Percentiles rank a stretch among this genome's conserved stretches.
Conservation (phyloP, 768 basidiomycete species). For the Termitomyces eurrhizus region DNA sequence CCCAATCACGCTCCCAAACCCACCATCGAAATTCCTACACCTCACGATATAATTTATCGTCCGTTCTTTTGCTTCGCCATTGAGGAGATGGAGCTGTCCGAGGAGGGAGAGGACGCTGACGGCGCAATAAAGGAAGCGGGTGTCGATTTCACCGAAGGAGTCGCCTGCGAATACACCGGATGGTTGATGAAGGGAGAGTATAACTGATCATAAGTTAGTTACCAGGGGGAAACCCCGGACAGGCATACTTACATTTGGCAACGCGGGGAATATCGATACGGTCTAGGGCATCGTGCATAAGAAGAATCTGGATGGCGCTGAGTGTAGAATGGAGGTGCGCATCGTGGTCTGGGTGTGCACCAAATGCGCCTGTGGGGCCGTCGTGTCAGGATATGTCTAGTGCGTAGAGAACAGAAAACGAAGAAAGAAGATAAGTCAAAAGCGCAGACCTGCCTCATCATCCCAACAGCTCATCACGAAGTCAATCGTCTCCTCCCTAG, state of each 20-base stretch:
- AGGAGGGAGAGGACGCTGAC: constrained; percentile 80
- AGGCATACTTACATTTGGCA: constrained; percentile 56
- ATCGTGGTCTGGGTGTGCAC: constrained; percentile 91
- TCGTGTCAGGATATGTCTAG: constrained; percentile 1
- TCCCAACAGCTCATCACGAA: constrained; percentile 98
- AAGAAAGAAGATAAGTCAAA: constrained; percentile 3
- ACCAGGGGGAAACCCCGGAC: neutral
- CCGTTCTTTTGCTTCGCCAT: constrained; percentile 58
- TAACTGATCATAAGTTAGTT: constrained; percentile 45
- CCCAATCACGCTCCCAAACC: constrained; percentile 79
- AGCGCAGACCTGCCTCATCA: constrained; percentile 66
- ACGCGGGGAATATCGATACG: constrained; percentile 67
- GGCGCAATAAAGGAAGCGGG: constrained; percentile 89
- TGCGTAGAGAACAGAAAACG: neutral
- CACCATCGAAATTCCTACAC: constrained; percentile 95
- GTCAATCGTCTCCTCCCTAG: constrained; percentile 77
- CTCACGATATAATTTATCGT: constrained; percentile 67
- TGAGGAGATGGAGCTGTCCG: constrained; percentile 65
- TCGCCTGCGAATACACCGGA: constrained; percentile 92
- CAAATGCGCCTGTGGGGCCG: constrained; percentile 69
- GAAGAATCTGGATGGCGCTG: constrained; percentile 89
- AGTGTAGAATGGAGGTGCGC: constrained; percentile 83
- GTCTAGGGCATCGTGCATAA: constrained; percentile 80
- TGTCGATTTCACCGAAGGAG: constrained; percentile 86
- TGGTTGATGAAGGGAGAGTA: constrained; percentile 78